A percentile compares a stretch with the other conserved stretches of the same genome.
phyloP scores from a whole-genome alignment of 345 rosid species.

The Euphorbia peplus region DNA sequence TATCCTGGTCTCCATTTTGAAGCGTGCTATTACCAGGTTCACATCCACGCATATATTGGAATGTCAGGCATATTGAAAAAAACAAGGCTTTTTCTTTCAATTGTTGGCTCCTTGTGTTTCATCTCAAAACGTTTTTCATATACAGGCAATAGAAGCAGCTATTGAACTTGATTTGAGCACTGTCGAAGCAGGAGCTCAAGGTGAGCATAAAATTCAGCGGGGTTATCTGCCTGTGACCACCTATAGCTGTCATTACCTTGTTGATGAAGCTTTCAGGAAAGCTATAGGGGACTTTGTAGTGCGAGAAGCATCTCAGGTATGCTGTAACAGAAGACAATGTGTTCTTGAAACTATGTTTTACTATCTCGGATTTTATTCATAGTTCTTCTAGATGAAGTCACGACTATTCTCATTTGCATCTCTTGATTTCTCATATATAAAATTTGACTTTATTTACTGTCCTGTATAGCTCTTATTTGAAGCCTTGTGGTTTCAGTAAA shows the following conservation, averaged over 20 bases:
- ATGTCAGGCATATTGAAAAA: not conserved
- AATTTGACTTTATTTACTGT: not conserved
- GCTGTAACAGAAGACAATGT: not conserved
- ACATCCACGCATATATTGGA: not conserved
- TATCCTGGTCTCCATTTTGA: slow-evolving; percentile 92
- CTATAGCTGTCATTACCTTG: slow-evolving; percentile 83
- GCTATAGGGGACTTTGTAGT: slow-evolving; percentile 60
- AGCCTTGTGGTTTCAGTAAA: no score
- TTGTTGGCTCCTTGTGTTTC: not conserved
- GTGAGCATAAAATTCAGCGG: slow-evolving; percentile 93
- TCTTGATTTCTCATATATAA: not conserved
- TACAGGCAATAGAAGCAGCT: slow-evolving; percentile 90
- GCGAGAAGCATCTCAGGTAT: slow-evolving; percentile 80
- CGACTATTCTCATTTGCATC: not conserved
- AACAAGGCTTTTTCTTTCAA: not conserved
- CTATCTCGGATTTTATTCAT: not conserved
- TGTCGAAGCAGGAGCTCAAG: slow-evolving; percentile 99
- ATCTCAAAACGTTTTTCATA: not conserved
- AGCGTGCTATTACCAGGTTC: slow-evolving; percentile 97
- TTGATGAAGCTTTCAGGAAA: slow-evolving; percentile 60
- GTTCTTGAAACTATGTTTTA: not conserved
- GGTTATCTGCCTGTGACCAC: slow-evolving; percentile 88
- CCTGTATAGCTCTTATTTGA: no score
- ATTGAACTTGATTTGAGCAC: slow-evolving; percentile 68
- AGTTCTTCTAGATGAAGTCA: not conserved